Evolutionary conservation across 1,284 basidiomycete species (phyloP), one percentile per base, ranked within the genome.

Genomic region (Malassezia slooffiae): DNA sequence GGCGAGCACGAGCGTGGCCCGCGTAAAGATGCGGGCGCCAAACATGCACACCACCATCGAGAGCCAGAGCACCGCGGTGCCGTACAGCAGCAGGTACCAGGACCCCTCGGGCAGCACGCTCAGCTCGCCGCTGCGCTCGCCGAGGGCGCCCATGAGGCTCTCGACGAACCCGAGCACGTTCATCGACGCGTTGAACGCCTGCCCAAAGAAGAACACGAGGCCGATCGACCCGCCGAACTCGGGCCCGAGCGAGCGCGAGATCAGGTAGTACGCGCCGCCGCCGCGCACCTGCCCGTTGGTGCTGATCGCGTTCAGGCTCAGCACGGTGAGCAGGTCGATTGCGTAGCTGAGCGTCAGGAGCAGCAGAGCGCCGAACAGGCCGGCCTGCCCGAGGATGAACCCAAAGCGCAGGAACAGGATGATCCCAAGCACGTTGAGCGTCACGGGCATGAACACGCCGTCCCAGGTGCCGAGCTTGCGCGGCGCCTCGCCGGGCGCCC

Each of bases 181-280:
- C 62, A 68, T 64, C 31, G 62, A 55, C 24, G 66, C 57, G 36
- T 67, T 68, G 32, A 68, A 51, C 3, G 60, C 60, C 41, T 68
- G 66, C 3, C 66, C 66, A 13, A 58, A 50, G 41, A 65, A 68
- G 44, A 68, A 68, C 39, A 68, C 57, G 24, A 68, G 53, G 11
- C 66, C 66, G 31, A 67, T 67, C 30, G 62, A 62, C n/a, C 66
- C 66, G 30, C 66, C 66, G 33, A 67, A 68, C 30, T 68, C 66
- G 16, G 66, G 66, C 17, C 66, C 66, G 21, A 68, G 55, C 4
- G 60, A 60, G 30, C 66, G 60, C 15, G 66, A 68, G 32, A 67
- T 67, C 36, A 68, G 58, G 28, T 68, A 68, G 50, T 67, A 68
- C 22, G 64, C 64, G 21, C 66, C 66, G 9, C 66, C 66, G 22